Evolutionary conservation across 768 basidiomycete genomes (phyloP).

Genomic region (Suillus decipiens): DNA sequence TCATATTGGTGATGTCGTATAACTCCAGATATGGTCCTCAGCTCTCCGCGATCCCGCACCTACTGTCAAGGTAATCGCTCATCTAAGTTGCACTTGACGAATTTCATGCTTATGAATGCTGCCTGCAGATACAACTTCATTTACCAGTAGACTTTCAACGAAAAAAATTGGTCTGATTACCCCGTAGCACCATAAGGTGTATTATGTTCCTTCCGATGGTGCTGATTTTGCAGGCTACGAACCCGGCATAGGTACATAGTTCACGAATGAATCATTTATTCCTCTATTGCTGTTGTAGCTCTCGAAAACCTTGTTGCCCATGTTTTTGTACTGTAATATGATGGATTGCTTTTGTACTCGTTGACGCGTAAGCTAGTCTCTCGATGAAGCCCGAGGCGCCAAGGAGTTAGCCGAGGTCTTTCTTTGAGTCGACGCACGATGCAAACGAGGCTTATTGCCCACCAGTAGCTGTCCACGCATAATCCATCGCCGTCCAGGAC

Average conservation of each 20-base stretch:
- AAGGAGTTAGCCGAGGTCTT: slow-evolving; percentile 6
- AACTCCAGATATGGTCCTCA: slow-evolving; percentile 80
- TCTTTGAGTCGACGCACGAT: not conserved
- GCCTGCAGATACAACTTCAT: slow-evolving; percentile 69
- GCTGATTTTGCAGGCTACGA: not conserved
- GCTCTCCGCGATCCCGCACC: slow-evolving; percentile 89
- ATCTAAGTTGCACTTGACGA: not conserved
- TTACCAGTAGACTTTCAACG: slow-evolving; percentile 51
- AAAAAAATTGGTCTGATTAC: not conserved
- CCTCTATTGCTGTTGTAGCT: slow-evolving; percentile 9
- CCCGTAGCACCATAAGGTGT: not conserved
- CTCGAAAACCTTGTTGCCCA: slow-evolving; percentile 5
- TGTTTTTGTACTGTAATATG: slow-evolving; percentile 6
- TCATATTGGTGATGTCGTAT: slow-evolving; percentile 5
- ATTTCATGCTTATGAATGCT: not conserved
- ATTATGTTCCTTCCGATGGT: slow-evolving; percentile 14
- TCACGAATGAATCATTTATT: slow-evolving; percentile 6
- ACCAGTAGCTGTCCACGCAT: not conserved
- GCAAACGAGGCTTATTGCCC: slow-evolving; percentile 3
- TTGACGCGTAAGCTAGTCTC: too few relatives aligned
- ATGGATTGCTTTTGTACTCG: not conserved
- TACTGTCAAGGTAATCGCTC: slow-evolving; percentile 71
- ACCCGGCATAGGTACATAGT: not conserved
- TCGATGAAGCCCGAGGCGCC: not conserved
- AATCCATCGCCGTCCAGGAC: slow-evolving; percentile 19